These are phyloP conservation scores for Eucalyptus brandiana DNA, from an alignment of 345 rosid species.

Conservation along the genomic window DNA sequence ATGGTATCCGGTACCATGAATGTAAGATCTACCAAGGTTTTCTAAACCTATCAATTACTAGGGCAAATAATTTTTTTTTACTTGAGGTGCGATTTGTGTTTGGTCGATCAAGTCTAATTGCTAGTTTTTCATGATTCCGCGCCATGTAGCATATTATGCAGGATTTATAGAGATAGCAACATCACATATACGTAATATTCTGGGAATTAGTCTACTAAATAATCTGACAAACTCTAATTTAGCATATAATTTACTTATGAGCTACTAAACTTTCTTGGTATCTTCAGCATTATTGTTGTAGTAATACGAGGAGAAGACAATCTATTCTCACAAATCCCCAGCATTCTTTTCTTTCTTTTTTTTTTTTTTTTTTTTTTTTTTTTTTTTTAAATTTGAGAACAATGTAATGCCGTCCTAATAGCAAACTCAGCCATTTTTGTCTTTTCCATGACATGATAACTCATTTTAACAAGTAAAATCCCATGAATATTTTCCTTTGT, in stretches of 20 bases:
- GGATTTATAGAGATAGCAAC: neutral
- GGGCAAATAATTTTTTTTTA: neutral
- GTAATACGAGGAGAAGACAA: neutral
- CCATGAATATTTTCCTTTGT: neutral
- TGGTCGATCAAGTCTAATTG: neutral
- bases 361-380: fast-evolving
- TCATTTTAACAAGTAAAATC: neutral
- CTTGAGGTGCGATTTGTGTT: neutral
- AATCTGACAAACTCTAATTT: neutral
- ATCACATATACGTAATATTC: neutral
- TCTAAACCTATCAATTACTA: neutral
- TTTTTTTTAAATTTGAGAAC: neutral
- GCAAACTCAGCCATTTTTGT: neutral
- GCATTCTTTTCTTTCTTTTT: neutral
- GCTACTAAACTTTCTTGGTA: neutral
- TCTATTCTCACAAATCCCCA: neutral
- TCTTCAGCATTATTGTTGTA: neutral
- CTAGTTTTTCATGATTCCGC: neutral
- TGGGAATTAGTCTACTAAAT: neutral
- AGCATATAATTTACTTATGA: neutral
- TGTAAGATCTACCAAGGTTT: neutral
- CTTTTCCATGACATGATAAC: neutral
- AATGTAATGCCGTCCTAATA: neutral
- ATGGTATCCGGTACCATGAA: neutral
- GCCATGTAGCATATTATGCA: neutral